phyloP scores from a whole-genome alignment of 345 rosid genomes.

The Capsella bursapastoris region DNA sequence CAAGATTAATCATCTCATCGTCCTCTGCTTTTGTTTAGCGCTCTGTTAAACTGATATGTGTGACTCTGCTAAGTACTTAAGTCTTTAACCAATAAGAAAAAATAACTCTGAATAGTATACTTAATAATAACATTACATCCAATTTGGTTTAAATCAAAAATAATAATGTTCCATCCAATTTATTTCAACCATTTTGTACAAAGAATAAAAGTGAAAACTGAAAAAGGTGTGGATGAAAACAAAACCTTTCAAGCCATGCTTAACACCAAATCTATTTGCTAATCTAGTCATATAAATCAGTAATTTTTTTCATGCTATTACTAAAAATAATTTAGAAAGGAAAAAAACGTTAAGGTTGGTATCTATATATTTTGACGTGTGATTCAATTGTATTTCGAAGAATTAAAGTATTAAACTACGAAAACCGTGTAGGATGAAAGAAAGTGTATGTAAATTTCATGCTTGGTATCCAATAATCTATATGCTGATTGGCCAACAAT shows the following conservation, averaged over 20 bases:
- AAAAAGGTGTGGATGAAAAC: too few species aligned
- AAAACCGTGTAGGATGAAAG: not conserved
- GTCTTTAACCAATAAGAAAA: constrained; percentile 13
- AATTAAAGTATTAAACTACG: too few species aligned
- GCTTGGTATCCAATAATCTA: not conserved
- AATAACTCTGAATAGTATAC: not conserved
- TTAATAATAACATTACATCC: not conserved
- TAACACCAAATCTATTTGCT: too few species aligned
- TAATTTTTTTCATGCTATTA: not conserved
- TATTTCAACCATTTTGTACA: too few species aligned
- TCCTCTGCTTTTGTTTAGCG: constrained; percentile 19
- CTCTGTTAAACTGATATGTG: constrained; percentile 18
- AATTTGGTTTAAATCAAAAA: too few species aligned
- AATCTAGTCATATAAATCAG: not conserved
- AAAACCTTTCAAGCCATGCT: too few species aligned
- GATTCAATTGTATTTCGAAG: too few species aligned
- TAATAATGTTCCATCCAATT: too few species aligned
- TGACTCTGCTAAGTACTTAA: constrained; percentile 6
- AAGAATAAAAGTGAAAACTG: too few species aligned
- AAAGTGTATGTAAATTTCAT: not conserved
- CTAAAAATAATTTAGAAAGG: not conserved
- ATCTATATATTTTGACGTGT: not conserved
- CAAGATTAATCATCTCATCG: not conserved
- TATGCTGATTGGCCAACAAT: not conserved
- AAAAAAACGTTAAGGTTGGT: not conserved